Percentiles rank a stretch among this genome's conserved stretches.
Conservation (phyloP, 2,329 filamentous ascomycete species). For the Chaetomium strumarium region DNA sequence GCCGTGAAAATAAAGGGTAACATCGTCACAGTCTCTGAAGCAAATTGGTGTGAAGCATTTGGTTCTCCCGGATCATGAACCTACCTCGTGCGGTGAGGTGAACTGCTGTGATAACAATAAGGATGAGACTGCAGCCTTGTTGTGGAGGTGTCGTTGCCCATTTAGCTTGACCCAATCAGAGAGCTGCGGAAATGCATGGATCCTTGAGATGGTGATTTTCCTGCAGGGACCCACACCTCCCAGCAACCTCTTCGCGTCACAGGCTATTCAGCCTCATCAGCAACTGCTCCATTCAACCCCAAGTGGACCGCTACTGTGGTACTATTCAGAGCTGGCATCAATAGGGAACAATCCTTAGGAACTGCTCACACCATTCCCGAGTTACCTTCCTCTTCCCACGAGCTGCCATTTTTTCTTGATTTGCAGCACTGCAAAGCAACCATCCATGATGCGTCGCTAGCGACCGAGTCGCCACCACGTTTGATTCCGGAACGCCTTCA, state of each 20-base stretch:
- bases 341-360: constrained; percentile 1
- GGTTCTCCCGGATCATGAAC: too few relatives aligned
- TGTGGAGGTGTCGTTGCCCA: constrained; percentile 10
- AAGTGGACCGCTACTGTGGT: constrained; percentile 4
- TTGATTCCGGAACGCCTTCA: neutral
- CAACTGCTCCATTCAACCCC: neutral
- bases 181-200: neutral
- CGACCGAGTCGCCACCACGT: neutral
- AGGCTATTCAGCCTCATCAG: constrained; percentile 19
- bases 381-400: neutral
- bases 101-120: too few relatives aligned
- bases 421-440: neutral
- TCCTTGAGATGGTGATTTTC: constrained; percentile 5
- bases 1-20: too few relatives aligned
- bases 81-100: too few relatives aligned
- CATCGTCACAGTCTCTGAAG: too few relatives aligned
- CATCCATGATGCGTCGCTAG: constrained; percentile 8
- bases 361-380: neutral
- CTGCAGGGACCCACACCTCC: neutral
- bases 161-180: constrained; percentile 5
- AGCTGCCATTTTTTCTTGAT: neutral
- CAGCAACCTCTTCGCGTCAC: neutral
- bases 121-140: constrained; percentile 12
- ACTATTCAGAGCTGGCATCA: constrained; percentile 7
- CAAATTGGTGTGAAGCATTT: too few relatives aligned